Base-by-base conservation (phyloP, 164 flowering plant genomes). In the Vitis labrusca region DNA sequence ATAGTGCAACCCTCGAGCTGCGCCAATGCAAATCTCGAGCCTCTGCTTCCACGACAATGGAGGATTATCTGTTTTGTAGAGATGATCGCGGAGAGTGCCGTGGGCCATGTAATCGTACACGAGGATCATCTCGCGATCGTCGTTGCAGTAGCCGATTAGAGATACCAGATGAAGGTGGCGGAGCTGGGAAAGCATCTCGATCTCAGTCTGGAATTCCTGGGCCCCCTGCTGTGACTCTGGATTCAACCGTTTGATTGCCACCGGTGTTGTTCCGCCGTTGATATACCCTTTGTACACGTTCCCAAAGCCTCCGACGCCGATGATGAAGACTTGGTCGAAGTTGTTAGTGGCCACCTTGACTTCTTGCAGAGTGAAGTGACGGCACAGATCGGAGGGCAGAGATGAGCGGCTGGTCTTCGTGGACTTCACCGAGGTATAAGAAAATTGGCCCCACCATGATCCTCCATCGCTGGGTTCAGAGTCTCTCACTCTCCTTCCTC, bases 301-400 rank as follows among this genome's bases (percentile, higher is more conserved):
- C 2, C 82, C 84, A 60, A 72, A 80, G 10, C 79, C 84, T 8
- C 86, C 86, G 1, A 1, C 61, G 1, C 84, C 84, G 13, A 83
- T 72, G 12, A 78, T 6, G 9, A 70, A 53, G 8, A 15, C 52
- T 0, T 48, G 13, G 49, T 58, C 29, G 70, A 83, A 83, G 60
- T 75, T 57, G 10, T 64, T 29, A 9, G 82, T 83, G 8, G 82
- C 79, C 11, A 52, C 30, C 13, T 37, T 67, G 59, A 81, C 73
- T 66, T 80, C 80, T 9, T 8, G 51, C 7, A 77, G 54, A 11
- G 76, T 51, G 59, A 80, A 80, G 23, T 37, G 64, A 0, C 73
- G 75, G 59, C 76, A 78, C 12, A 67, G 61, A 17, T 59, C n/a
- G 9, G 44, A 27, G 54, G 32, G 71, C 27, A 51, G 59, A 10